phyloP scores from a whole-genome alignment of 176 grass and related monocot species.

The Musa acuminata region DNA sequence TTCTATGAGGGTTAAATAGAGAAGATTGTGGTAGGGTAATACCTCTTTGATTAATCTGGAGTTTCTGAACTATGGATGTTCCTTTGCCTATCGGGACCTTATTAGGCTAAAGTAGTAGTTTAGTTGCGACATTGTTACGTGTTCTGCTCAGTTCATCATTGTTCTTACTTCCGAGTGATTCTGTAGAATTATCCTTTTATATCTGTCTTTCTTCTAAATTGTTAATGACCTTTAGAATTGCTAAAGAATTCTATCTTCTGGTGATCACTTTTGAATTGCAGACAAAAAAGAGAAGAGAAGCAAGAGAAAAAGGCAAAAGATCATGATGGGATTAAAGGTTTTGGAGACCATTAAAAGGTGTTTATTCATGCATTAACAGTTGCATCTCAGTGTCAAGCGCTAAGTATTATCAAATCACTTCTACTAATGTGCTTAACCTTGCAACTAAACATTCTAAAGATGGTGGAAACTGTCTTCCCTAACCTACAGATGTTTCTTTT shows the following conservation, averaged over 20 bases:
- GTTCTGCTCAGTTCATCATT: no score
- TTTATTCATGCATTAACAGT: not conserved
- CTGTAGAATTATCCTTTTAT: no score
- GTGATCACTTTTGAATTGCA: conserved; percentile 33
- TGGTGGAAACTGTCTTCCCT: not conserved
- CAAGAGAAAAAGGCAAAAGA: conserved; percentile 77
- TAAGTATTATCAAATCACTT: not conserved
- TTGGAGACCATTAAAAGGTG: not conserved
- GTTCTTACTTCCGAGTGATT: no score
- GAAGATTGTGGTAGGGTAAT: no score
- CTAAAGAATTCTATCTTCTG: not conserved
- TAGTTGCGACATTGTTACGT: no score
- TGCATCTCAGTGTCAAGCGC: not conserved
- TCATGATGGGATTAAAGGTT: conserved; percentile 25
- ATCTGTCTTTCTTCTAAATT: not conserved
- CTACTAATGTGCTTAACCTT: not conserved
- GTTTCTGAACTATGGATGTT: no score
- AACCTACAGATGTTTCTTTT: no score
- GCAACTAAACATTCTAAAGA: not conserved
- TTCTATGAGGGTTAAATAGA: no score
- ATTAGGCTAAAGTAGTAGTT: no score
- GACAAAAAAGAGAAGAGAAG: conserved; percentile 83
- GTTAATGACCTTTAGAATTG: not conserved
- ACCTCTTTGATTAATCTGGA: no score
- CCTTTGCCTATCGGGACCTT: no score